Conservation (phyloP, 2,329 filamentous ascomycete species). For the Juglanconis sp. region DNA sequence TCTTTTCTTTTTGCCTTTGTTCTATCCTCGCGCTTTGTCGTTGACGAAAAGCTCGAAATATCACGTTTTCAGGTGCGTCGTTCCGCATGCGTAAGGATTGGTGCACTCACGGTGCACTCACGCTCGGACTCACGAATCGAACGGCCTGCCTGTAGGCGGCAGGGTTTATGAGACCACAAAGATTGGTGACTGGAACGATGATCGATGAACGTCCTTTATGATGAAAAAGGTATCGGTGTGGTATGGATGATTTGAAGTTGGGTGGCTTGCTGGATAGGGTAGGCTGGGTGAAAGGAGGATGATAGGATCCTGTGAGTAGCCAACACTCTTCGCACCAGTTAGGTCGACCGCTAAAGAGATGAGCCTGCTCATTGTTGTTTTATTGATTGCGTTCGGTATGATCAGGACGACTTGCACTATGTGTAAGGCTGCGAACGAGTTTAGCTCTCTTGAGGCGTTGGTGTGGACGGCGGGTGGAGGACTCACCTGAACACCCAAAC, state of each 20-base stretch:
- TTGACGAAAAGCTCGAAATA: neutral
- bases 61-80: neutral
- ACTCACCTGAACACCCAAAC: no score
- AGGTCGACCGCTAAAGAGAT: no score
- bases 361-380: no score
- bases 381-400: no score
- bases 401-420: no score
- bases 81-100: neutral
- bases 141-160: neutral
- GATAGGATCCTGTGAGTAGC: no score
- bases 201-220: neutral
- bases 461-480: no score
- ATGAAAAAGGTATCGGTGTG: neutral
- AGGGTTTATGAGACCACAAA: neutral
- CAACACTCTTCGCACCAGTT: no score
- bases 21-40: neutral
- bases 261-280: no score
- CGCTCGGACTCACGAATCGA: neutral
- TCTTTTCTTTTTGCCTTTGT: neutral
- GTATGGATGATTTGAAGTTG: neutral
- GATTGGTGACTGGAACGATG: neutral
- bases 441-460: no score
- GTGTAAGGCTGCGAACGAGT: no score
- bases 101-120: neutral
- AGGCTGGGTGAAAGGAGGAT: no score